Percentiles rank a stretch among this genome's conserved stretches.
phyloP scores from a whole-genome alignment of 2,329 filamentous ascomycete genomes.

The Pestalotiopsis sp. region DNA sequence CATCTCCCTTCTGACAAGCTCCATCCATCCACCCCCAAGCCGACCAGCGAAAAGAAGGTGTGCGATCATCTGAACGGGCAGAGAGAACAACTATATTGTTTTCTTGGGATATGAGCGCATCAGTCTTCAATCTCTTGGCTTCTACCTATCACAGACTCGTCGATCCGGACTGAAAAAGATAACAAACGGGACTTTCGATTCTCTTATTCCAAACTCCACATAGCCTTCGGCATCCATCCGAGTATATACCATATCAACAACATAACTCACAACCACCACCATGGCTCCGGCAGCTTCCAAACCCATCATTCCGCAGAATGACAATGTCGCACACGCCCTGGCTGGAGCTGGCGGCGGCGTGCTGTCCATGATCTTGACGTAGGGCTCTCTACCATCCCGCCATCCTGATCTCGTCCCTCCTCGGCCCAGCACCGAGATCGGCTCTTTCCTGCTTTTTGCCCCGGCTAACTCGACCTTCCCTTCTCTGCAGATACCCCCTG shows the following conservation, averaged over 20 bases:
- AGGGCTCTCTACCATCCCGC: conserved; percentile 25
- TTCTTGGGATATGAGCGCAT: conserved; percentile 4
- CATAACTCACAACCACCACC: background rate
- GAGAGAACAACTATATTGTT: background rate
- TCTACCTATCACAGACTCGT: background rate
- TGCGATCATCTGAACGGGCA: background rate
- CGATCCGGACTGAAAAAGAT: conserved; percentile 1
- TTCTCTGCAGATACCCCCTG: conserved; percentile 75
- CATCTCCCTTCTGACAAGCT: background rate
- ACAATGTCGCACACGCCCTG: conserved; percentile 95
- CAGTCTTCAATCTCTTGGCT: background rate
- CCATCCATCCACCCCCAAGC: background rate
- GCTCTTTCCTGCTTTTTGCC: background rate
- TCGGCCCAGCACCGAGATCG: background rate
- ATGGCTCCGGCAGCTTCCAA: conserved; percentile 49
- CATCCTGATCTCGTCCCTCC: background rate
- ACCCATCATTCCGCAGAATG: conserved; percentile 77
- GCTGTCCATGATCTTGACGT: conserved; percentile 94
- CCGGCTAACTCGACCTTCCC: conserved; percentile 5
- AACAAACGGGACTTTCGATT: background rate
- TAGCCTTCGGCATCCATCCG: background rate
- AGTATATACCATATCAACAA: background rate
- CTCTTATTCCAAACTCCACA: background rate
- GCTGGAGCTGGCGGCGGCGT: conserved; percentile 92
- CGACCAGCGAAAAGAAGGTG: background rate